phyloP scores from a whole-genome alignment of 75 land plant species.

The Pinus taeda region DNA sequence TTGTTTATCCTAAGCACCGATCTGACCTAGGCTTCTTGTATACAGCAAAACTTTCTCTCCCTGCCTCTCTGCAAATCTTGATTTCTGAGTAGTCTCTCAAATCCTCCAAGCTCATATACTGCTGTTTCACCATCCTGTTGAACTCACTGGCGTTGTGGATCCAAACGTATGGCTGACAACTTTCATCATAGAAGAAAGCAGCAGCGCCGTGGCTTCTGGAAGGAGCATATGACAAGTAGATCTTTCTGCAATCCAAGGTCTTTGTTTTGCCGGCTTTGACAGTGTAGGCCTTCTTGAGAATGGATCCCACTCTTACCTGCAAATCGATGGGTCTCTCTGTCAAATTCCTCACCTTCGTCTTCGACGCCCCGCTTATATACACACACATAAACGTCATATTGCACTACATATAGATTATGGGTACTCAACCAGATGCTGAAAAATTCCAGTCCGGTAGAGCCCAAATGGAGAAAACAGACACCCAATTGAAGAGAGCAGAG shows the following conservation, averaged over 20 bases:
- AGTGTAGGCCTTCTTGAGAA: constrained; percentile 10
- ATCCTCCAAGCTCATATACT: constrained; percentile 10
- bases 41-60: background rate
- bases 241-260: constrained; percentile 5
- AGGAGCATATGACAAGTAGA: constrained; percentile 1
- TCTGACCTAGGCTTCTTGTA: constrained; percentile 8
- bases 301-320: constrained; percentile 14
- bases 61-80: constrained; percentile 7
- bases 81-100: constrained; percentile 11
- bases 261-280: constrained; percentile 3
- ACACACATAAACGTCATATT: background rate
- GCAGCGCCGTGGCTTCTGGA: constrained; percentile 1
- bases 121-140: constrained; percentile 14
- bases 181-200: background rate
- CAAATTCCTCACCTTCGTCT: constrained; percentile 1
- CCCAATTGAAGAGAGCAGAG: background rate
- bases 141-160: constrained; percentile 9
- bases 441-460: background rate
- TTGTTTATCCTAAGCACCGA: background rate
- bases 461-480: background rate
- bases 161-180: constrained; percentile 11
- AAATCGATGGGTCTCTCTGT: constrained; percentile 14
- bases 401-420: background rate
- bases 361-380: background rate
- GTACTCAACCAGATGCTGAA: background rate